These are phyloP conservation scores for Leucocoprinus leucothites DNA, from an alignment of 768 basidiomycete genomes.

Conservation along the genomic window DNA sequence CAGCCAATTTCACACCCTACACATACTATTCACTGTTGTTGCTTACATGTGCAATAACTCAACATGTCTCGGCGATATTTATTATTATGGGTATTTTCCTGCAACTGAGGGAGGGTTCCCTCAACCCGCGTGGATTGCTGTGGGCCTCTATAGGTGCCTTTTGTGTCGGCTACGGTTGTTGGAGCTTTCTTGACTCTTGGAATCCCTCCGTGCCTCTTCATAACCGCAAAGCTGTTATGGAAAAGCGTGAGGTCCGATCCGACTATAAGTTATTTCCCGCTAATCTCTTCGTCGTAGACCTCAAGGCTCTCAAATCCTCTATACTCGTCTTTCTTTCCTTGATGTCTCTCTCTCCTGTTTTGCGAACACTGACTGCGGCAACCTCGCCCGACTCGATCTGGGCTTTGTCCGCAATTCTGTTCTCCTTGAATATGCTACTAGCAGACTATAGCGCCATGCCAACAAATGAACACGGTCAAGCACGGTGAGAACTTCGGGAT, in stretches of 20 bases:
- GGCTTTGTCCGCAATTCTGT: conserved; percentile 86
- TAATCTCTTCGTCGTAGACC: conserved; percentile 38
- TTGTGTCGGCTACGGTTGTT: conserved; percentile 54
- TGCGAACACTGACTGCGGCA: conserved; percentile 89
- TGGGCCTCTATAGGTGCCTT: conserved; percentile 62
- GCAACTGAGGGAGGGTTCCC: conserved; percentile 54
- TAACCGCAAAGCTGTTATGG: background rate
- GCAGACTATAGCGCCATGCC: conserved; percentile 68
- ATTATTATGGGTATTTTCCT: conserved; percentile 82
- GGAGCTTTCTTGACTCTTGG: conserved; percentile 32
- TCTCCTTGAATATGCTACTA: conserved; percentile 76
- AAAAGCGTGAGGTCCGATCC: conserved; percentile 1
- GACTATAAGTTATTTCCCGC: conserved; percentile 1
- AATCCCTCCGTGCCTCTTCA: background rate
- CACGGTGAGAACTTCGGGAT: conserved; percentile 44
- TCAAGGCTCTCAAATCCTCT: conserved; percentile 75
- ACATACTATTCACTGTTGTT: conserved; percentile 71
- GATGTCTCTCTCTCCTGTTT: conserved; percentile 86
- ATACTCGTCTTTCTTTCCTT: conserved; percentile 86
- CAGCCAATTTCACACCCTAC: conserved; percentile 81
- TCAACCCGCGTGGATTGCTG: conserved; percentile 71
- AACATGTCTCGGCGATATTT: conserved; percentile 79
- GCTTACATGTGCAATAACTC: conserved; percentile 73
- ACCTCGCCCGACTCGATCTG: conserved; percentile 97
- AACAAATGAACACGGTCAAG: conserved; percentile 40